Base-by-base conservation (phyloP, 2,329 filamentous ascomycete genomes). In the Dissoconium aciculare region DNA sequence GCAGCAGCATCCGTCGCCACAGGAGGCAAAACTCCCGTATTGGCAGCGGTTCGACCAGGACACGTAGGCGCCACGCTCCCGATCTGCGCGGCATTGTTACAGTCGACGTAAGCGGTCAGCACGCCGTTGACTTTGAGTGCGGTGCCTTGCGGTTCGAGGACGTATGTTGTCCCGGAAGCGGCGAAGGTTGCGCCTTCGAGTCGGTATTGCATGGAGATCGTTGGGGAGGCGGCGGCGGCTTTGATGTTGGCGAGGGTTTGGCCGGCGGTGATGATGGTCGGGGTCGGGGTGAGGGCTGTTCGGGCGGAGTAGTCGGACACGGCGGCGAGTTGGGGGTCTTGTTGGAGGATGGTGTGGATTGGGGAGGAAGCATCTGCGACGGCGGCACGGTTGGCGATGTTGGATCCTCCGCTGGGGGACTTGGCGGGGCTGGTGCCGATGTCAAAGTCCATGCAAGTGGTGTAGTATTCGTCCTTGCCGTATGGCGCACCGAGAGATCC, bases 401-500 rank as follows among this genome's bases (percentile, higher is more conserved):
- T 32, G 9, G 34, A 34, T 11, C 34, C 28, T 12, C 31, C 30
- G 26, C 37, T 27, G 10, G 26, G 15, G 6, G 16, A 16, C 14
- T 13, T 19, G 5, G 11, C 31, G n/a, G n/a, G n/a, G n/a, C n/a
- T n/a, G 63, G 62, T 38, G 41, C 62, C 56, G 24, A 69, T 52
- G 23, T 64, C 58, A 28, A 74, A 55, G 48, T 72, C 65, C 38
- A 62, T 66, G 41, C 70, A 74, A 12, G 64, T 64, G 4, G 65
- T 71, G 51, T 74, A 74, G 44, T 63, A 69, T 49, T 74, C 65
- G 39, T 66, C 60, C 39, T 65, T 66, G 39, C 57, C 57, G 6
- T 67, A 42, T 1, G 55, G 54, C 13, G 54, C 46, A 15, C 67
- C 44, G 52, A 54, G 23, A 47, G 51, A 47, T 8, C 19, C 19